Percentiles rank a stretch among this genome's conserved stretches.
Evolutionary conservation across 768 basidiomycete species (phyloP).

Genomic region (Lactarius tabidus): DNA sequence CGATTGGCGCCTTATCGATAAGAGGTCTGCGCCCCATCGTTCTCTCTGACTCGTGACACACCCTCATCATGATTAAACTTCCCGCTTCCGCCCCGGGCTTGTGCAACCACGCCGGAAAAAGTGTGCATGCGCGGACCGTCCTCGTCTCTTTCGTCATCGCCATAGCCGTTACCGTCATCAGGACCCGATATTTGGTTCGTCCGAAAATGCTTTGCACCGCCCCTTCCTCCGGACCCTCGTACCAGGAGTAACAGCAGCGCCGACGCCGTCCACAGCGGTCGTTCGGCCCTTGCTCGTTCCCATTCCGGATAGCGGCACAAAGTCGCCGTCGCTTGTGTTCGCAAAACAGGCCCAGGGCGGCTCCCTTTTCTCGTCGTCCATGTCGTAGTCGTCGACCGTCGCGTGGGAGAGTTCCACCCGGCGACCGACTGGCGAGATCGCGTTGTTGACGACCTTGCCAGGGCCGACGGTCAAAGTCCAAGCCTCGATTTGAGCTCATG

Average conservation of each 20-base stretch:
- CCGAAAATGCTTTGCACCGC: conserved; percentile 12
- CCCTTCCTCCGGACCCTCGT: conserved; percentile 6
- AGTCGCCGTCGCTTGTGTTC: not conserved
- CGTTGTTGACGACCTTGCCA: no score
- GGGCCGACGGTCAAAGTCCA: no score
- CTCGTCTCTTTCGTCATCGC: not conserved
- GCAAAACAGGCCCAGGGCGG: conserved; percentile 4
- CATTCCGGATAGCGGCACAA: not conserved
- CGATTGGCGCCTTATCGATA: no score
- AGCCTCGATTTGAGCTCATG: no score
- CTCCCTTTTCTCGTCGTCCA: not conserved
- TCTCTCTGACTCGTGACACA: no score
- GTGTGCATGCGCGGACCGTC: not conserved
- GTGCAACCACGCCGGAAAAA: no score
- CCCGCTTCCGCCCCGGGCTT: no score
- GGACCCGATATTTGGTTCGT: not conserved
- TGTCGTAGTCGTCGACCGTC: no score
- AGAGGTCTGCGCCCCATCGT: no score
- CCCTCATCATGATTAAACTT: no score
- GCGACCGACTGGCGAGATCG: no score
- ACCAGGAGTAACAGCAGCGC: not conserved
- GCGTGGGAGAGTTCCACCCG: no score
- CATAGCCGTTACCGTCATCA: not conserved
- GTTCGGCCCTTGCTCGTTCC: not conserved
- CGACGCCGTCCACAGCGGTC: not conserved